Conservation (phyloP, 139 green algal genomes). For the Chlorella sp. region DNA sequence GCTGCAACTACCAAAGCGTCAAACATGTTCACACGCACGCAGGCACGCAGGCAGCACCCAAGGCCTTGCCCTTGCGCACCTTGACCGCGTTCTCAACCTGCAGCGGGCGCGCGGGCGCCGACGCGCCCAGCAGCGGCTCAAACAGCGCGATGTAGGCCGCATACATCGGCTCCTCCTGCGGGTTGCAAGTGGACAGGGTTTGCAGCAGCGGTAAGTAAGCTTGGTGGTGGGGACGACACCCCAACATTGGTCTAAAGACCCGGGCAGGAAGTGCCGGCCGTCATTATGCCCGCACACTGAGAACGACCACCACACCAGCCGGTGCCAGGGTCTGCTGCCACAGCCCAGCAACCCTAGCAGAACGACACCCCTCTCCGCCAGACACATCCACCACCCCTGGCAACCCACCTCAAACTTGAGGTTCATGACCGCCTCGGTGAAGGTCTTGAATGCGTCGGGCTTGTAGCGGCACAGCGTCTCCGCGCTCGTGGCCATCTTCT, state of each 20-base stretch:
- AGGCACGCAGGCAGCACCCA: not conserved
- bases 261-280: too few relatives aligned
- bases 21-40: not conserved
- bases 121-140: conserved; percentile 71
- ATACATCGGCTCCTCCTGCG: conserved; percentile 55
- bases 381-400: too few relatives aligned
- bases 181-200: too few relatives aligned
- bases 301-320: too few relatives aligned
- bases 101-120: conserved; percentile 20
- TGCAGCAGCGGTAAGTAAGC: too few relatives aligned
- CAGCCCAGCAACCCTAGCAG: too few relatives aligned
- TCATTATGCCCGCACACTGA: too few relatives aligned
- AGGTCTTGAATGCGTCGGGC: conserved; percentile 84
- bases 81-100: conserved; percentile 46
- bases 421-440: conserved; percentile 92
- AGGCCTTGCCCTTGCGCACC: not conserved
- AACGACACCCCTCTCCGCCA: too few relatives aligned
- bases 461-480: conserved; percentile 95
- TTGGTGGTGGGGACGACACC: too few relatives aligned
- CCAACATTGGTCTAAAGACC: too few relatives aligned
- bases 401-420: conserved; percentile 92
- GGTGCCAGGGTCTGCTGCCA: too few relatives aligned
- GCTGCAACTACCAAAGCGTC: too few relatives aligned
- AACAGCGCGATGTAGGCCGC: conserved; percentile 88
- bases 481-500: conserved; percentile 94